Evolutionary conservation across 352 stramenopile species (phyloP).

Genomic region (Discostella stelligera): DNA sequence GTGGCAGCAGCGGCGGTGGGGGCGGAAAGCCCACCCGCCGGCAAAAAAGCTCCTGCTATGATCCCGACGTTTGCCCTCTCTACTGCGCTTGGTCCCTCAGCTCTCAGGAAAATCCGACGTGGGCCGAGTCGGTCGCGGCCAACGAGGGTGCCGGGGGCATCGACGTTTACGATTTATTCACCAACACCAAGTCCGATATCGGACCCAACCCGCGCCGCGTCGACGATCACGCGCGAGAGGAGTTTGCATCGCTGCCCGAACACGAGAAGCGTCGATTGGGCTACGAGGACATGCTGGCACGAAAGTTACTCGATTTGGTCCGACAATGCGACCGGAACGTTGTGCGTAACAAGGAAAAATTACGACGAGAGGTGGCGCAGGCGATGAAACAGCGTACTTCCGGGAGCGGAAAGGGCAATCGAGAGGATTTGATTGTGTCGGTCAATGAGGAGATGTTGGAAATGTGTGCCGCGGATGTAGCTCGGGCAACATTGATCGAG

Average conservation of each 20-base stretch:
- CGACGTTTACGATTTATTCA: conserved; percentile 81
- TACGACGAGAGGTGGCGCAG: conserved; percentile 64
- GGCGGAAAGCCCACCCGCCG: conserved; percentile 42
- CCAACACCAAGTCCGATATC: conserved; percentile 81
- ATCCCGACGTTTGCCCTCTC: conserved; percentile 75
- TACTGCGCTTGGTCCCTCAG: conserved; percentile 72
- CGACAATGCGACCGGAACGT: conserved; percentile 74
- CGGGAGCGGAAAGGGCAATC: conserved; percentile 51
- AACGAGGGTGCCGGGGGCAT: conserved; percentile 55
- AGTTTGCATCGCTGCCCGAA: conserved; percentile 64
- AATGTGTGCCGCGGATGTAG: conserved; percentile 53
- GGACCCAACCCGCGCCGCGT: conserved; percentile 64
- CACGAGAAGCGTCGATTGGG: conserved; percentile 73
- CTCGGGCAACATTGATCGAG: conserved; percentile 57
- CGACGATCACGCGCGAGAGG: conserved; percentile 60
- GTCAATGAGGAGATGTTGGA: conserved; percentile 70
- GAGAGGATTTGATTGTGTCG: conserved; percentile 60
- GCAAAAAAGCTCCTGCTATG: conserved; percentile 73
- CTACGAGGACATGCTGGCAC: conserved; percentile 69
- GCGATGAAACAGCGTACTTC: conserved; percentile 43
- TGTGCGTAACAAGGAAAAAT: conserved; percentile 76
- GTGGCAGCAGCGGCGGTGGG: conserved; percentile 35
- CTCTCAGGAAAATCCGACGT: conserved; percentile 40
- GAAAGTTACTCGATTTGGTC: conserved; percentile 74
- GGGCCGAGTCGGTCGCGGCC: conserved; percentile 42